A percentile compares a stretch with the other conserved stretches of the same genome.
Conservation (phyloP, 768 basidiomycete genomes). For the Goffeauzyma gilvescens region DNA sequence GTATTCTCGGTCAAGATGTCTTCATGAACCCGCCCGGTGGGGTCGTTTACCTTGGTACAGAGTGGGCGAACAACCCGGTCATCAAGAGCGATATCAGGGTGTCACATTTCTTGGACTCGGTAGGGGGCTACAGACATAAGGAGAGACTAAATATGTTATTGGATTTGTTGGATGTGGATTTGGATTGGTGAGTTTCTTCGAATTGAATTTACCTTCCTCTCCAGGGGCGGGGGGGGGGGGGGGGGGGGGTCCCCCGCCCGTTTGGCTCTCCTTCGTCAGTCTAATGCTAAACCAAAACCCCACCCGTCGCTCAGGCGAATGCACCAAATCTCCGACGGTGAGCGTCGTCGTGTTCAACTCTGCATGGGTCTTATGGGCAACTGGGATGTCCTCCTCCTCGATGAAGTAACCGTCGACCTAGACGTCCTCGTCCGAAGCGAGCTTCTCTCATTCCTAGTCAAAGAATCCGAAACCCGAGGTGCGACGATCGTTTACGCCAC, state of each 20-base stretch:
- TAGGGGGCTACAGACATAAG: conserved; percentile 88
- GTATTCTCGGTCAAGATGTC: conserved; percentile 64
- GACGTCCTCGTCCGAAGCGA: conserved; percentile 88
- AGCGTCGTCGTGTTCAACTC: conserved; percentile 77
- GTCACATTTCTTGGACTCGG: conserved; percentile 84
- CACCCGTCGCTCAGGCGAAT: conserved; percentile 43
- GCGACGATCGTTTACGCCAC: conserved; percentile 89
- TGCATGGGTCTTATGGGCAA: conserved; percentile 88
- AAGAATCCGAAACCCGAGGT: conserved; percentile 56
- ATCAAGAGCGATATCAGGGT: conserved; percentile 84
- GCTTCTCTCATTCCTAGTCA: conserved; percentile 66
- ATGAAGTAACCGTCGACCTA: conserved; percentile 94
- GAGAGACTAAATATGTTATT: conserved; percentile 66
- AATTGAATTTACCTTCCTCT: not conserved
- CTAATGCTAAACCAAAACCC: conserved; percentile 15
- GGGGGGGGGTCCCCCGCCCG: no score
- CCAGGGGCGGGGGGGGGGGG: no score
- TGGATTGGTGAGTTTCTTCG: conserved; percentile 54
- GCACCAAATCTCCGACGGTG: conserved; percentile 90
- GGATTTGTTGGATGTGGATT: conserved; percentile 80
- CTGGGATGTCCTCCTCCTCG: conserved; percentile 81
- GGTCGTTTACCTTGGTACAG: conserved; percentile 76
- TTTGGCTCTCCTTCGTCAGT: not conserved
- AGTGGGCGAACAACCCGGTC: conserved; percentile 97
- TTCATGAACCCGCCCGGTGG: conserved; percentile 64